Evolutionary conservation across 2,329 filamentous ascomycete species (phyloP).

Genomic region (Trichoderma polysporum): DNA sequence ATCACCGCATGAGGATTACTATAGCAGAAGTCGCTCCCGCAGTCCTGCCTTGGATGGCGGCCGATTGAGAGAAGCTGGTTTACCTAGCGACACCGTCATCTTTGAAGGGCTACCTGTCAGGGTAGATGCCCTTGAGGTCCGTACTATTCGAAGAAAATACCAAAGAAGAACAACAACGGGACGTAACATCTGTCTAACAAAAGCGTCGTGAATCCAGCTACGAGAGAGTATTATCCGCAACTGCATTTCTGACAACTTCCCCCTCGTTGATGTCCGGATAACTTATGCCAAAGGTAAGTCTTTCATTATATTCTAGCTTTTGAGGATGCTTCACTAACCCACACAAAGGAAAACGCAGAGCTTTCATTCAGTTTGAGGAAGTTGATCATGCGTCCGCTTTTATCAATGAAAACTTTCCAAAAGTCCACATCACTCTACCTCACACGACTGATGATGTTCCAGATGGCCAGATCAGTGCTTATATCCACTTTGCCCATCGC

Average conservation of each 20-base stretch:
- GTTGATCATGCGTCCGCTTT: slow-evolving; percentile 43
- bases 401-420: slow-evolving; percentile 45
- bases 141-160: slow-evolving; percentile 27
- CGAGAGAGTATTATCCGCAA: slow-evolving; percentile 38
- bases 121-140: slow-evolving; percentile 53
- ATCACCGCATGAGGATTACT: slow-evolving; percentile 30
- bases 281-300: slow-evolving; percentile 37
- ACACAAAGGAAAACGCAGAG: slow-evolving; percentile 39
- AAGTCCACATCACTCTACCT: slow-evolving; percentile 38
- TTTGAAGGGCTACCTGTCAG: slow-evolving; percentile 53
- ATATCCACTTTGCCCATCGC: slow-evolving; percentile 43
- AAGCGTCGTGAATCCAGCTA: slow-evolving; percentile 29
- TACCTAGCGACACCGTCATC: slow-evolving; percentile 52
- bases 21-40: slow-evolving; percentile 36
- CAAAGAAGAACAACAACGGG: not conserved
- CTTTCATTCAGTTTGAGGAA: slow-evolving; percentile 45
- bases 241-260: slow-evolving; percentile 38
- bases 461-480: slow-evolving; percentile 39
- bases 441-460: slow-evolving; percentile 40
- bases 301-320: not conserved
- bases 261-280: slow-evolving; percentile 41
- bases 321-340: not conserved
- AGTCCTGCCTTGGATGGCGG: slow-evolving; percentile 41
- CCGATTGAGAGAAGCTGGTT: slow-evolving; percentile 37
- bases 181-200: not conserved